phyloP scores from a whole-genome alignment of 768 basidiomycete genomes.

The Podaxis pistillaris region DNA sequence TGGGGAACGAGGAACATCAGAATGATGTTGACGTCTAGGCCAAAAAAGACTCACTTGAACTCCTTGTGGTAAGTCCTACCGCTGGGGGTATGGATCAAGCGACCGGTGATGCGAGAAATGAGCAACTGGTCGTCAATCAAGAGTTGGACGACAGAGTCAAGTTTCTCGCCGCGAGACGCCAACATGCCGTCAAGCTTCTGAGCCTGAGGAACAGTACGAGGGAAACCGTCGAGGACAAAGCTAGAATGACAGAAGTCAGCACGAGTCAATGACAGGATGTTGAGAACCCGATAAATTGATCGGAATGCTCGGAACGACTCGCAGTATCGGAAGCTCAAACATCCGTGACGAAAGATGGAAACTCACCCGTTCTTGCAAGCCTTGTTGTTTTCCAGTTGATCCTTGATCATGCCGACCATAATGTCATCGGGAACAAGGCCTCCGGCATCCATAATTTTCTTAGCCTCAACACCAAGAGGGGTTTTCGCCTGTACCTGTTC shows the following conservation, averaged over 20 bases:
- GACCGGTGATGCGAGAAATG: slow-evolving; percentile 96
- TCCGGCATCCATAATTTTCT: slow-evolving; percentile 97
- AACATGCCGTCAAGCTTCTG: slow-evolving; percentile 96
- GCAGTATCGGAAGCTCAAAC: neutral
- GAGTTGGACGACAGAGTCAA: slow-evolving; percentile 91
- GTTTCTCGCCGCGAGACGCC: slow-evolving; percentile 72
- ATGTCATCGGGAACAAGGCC: slow-evolving; percentile 96
- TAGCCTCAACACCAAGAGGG: slow-evolving; percentile 83
- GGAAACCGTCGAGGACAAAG: slow-evolving; percentile 99
- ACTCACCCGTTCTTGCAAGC: slow-evolving; percentile 93
- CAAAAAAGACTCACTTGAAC: slow-evolving; percentile 68
- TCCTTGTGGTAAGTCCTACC: slow-evolving; percentile 95
- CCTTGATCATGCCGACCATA: slow-evolving; percentile 96
- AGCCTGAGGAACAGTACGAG: slow-evolving; percentile 94
- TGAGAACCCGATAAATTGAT: slow-evolving; percentile 7
- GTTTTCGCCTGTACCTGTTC: slow-evolving; percentile 91
- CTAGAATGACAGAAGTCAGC: slow-evolving; percentile 39
- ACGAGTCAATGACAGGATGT: slow-evolving; percentile 14
- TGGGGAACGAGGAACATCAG: slow-evolving; percentile 32
- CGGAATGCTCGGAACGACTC: slow-evolving; percentile 8
- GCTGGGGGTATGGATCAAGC: slow-evolving; percentile 85
- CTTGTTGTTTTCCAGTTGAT: slow-evolving; percentile 91
- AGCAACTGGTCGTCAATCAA: slow-evolving; percentile 92
- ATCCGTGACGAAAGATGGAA: neutral
- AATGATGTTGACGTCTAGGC: neutral